Conservation (phyloP, 2,329 filamentous ascomycete genomes). For the Cladophialophora immunda region DNA sequence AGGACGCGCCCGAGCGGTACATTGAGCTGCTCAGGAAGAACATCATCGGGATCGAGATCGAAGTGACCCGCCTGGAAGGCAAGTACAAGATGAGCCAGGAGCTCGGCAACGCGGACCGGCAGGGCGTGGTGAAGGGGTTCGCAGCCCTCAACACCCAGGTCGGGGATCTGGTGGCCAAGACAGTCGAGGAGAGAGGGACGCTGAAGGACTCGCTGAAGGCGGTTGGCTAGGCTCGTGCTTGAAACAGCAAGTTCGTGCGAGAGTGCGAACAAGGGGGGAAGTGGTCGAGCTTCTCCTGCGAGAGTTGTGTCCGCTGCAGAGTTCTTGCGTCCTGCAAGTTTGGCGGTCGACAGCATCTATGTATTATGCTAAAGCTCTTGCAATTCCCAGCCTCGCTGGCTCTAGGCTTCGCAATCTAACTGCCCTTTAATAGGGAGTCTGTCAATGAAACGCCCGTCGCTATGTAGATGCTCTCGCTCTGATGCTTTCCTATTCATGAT, state of each 20-base stretch:
- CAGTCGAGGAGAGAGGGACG: slow-evolving; percentile 46
- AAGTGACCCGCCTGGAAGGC: slow-evolving; percentile 63
- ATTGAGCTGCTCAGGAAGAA: slow-evolving; percentile 65
- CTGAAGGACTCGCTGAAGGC: slow-evolving; percentile 22
- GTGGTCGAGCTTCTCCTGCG: not conserved
- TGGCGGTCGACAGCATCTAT: too few species aligned
- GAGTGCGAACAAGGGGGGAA: not conserved
- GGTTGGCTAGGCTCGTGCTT: not conserved
- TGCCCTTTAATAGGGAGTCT: not conserved
- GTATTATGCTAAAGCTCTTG: not conserved
- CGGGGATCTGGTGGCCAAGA: slow-evolving; percentile 44
- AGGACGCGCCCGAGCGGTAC: slow-evolving; percentile 65
- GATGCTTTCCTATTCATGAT: not conserved
- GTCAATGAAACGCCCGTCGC: not conserved
- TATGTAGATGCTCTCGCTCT: not conserved
- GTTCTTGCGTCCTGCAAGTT: too few species aligned
- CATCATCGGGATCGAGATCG: slow-evolving; percentile 69
- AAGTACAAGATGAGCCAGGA: slow-evolving; percentile 76
- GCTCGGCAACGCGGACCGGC: slow-evolving; percentile 59
- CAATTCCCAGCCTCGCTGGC: not conserved
- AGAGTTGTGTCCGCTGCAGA: not conserved
- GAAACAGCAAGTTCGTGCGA: not conserved
- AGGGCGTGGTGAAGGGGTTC: slow-evolving; percentile 68
- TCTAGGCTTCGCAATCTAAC: not conserved
- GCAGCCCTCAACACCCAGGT: slow-evolving; percentile 51